Evolutionary conservation across 2,329 filamentous ascomycete genomes (phyloP).

Genomic region (Diaporthe citrichinensis): DNA sequence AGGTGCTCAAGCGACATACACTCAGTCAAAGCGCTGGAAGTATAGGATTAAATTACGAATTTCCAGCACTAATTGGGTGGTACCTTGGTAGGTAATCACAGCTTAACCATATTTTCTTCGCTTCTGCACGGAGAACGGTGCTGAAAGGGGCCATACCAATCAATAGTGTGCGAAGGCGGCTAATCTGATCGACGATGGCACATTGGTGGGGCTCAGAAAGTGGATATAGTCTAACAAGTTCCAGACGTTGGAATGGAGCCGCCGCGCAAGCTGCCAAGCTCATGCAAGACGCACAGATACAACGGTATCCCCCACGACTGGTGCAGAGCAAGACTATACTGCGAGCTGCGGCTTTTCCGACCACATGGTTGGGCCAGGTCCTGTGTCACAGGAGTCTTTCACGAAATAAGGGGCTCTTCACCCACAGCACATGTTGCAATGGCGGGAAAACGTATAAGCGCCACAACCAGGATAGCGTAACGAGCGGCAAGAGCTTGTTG

Average conservation of each 20-base stretch:
- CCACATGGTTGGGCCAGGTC: background rate
- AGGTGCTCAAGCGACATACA: background rate
- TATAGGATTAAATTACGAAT: background rate
- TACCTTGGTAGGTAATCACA: background rate
- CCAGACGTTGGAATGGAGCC: constrained; percentile 10
- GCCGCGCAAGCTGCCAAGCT: constrained; percentile 30
- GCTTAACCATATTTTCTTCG: background rate
- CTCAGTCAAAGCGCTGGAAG: background rate
- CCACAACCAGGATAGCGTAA: background rate
- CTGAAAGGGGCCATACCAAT: background rate
- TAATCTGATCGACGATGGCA: constrained; percentile 19
- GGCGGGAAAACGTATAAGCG: constrained; percentile 15
- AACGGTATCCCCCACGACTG: constrained; percentile 3
- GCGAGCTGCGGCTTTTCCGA: background rate
- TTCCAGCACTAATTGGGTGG: background rate
- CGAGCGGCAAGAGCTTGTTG: background rate
- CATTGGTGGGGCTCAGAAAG: background rate
- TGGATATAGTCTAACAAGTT: constrained; percentile 22
- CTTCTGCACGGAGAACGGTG: background rate
- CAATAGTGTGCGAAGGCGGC: background rate
- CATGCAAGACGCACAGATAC: constrained; percentile 8
- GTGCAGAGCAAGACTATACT: background rate
- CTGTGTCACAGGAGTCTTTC: background rate
- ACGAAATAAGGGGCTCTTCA: background rate
- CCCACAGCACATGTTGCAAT: background rate